phyloP scores from a whole-genome alignment of 2,329 filamentous ascomycete species.

The Dactylonectria estremocensis region DNA sequence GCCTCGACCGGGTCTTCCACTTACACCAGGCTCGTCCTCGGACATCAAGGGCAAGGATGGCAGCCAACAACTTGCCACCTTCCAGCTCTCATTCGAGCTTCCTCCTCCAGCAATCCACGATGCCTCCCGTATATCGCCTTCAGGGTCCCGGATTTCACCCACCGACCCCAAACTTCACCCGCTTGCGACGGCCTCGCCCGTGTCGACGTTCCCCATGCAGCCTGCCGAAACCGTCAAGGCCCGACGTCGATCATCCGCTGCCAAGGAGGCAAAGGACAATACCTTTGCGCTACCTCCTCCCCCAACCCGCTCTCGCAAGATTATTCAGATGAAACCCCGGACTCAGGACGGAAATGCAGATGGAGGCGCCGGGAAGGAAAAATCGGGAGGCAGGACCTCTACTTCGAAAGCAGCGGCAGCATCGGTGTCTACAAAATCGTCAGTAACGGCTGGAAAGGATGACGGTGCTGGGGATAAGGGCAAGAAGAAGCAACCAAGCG shows the following conservation, averaged over 20 bases:
- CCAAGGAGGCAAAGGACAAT: conserved; percentile 66
- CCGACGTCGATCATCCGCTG: conserved; percentile 66
- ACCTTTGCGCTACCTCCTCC: conserved; percentile 90
- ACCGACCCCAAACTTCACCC: conserved; percentile 52
- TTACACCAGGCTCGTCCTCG: conserved; percentile 84
- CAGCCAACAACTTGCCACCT: conserved; percentile 69
- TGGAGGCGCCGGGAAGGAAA: conserved; percentile 45
- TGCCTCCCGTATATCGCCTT: conserved; percentile 63
- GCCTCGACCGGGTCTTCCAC: conserved; percentile 64
- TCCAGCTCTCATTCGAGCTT: conserved; percentile 81
- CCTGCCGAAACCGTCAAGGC: conserved; percentile 67
- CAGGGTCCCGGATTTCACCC: conserved; percentile 44
- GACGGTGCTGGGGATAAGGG: conserved; percentile 49
- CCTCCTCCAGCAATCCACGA: conserved; percentile 81
- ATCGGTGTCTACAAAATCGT: conserved; percentile 38
- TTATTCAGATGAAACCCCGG: conserved; percentile 95
- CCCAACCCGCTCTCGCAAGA: conserved; percentile 92
- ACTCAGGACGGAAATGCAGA: conserved; percentile 57
- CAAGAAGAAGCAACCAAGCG: conserved; percentile 84
- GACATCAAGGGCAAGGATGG: conserved; percentile 84
- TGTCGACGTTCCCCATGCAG: conserved; percentile 61
- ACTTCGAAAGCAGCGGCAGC: conserved; percentile 35
- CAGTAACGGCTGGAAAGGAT: conserved; percentile 38
- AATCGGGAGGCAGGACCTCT: conserved; percentile 41
- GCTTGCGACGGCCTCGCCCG: conserved; percentile 43